phyloP scores from a whole-genome alignment of 1,284 basidiomycete genomes.

The Agaricales sp. region DNA sequence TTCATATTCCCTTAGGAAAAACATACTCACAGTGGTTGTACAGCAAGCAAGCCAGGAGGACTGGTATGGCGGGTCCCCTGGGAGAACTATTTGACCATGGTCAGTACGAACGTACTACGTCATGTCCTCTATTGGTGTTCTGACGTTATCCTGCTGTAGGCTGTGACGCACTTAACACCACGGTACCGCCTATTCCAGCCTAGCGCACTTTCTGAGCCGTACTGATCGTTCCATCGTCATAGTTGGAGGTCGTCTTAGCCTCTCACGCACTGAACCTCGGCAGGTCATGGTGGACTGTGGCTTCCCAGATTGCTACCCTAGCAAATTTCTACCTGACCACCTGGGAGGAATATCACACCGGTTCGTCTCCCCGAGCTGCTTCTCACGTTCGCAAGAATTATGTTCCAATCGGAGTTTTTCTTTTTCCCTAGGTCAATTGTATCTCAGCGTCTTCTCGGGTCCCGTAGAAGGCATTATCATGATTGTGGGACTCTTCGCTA shows the following conservation, averaged over 20 bases:
- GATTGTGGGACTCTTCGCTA: constrained; percentile 68
- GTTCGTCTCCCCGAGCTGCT: constrained; percentile 22
- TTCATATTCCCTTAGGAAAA: constrained; percentile 2
- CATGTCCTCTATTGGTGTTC: constrained; percentile 3
- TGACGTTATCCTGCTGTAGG: constrained; percentile 27
- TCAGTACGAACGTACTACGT: constrained; percentile 21
- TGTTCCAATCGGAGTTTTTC: constrained; percentile 1
- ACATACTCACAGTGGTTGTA: constrained; percentile 5
- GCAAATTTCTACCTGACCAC: constrained; percentile 95
- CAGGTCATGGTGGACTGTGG: constrained; percentile 93
- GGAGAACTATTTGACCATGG: constrained; percentile 98
- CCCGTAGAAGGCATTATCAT: constrained; percentile 95
- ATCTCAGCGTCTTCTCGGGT: constrained; percentile 89
- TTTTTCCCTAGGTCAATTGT: constrained; percentile 55
- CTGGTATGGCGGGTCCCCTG: constrained; percentile 92
- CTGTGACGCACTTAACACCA: constrained; percentile 91
- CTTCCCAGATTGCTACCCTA: constrained; percentile 77
- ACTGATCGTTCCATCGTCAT: constrained; percentile 5
- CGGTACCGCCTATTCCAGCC: constrained; percentile 36
- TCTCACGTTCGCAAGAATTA: background rate
- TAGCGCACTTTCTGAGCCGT: background rate
- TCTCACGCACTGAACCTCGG: constrained; percentile 86
- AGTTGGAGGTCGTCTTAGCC: constrained; percentile 80
- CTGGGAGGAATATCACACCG: constrained; percentile 98
- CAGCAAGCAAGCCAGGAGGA: constrained; percentile 91